Base-by-base conservation (phyloP, 2,329 filamentous ascomycete species). In the Neofusicoccum laricinum region DNA sequence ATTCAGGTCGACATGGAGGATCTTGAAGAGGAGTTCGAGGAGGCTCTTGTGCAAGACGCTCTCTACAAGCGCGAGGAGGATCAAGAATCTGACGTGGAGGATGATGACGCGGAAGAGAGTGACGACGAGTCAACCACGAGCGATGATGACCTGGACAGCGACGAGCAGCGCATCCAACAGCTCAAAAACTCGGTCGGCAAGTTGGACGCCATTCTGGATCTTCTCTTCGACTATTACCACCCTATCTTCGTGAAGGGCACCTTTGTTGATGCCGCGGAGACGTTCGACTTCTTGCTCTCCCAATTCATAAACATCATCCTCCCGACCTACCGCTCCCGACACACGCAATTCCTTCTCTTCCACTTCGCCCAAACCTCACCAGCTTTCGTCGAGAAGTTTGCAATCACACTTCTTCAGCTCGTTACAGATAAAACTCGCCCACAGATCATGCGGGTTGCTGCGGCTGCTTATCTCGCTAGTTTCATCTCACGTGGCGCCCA, bases 331-430 rank as follows among this genome's bases (percentile, higher is more conserved):
- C 91, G 92, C 69, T 96, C 93, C 25, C 89, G 95, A 38, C 94
- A 98, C 75, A 93, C 93, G 0, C 95, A 99, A 72, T 99, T 98
- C 71, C 86, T 99, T 53, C 85, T 98, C 58, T 99, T 99, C 78
- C 94, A 97, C 78, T 97, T 96, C 74, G 91, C 91, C 15, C 94
- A 99, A 76, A 86, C 86, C 65, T 91, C 92, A 8, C 88, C 90
- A 34, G 84, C 86, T 49, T 86, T 97, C 53, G 89, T 92, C 65
- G 91, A 95, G 71, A 86, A 88, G 55, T 98, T 98, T 72, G 89
- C 91, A 48, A 90, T 90, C 38, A 89, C 88, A 25, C 90, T 94
- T 68, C 85, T 91, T 43, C 84, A 90, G 66, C 82, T 92, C 25
- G 86, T 90, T 45, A 88, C 91, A 69, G 88, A 92, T 74, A 89